phyloP scores from a whole-genome alignment of 2,329 filamentous ascomycete genomes.

The Fusarium subglutinans region DNA sequence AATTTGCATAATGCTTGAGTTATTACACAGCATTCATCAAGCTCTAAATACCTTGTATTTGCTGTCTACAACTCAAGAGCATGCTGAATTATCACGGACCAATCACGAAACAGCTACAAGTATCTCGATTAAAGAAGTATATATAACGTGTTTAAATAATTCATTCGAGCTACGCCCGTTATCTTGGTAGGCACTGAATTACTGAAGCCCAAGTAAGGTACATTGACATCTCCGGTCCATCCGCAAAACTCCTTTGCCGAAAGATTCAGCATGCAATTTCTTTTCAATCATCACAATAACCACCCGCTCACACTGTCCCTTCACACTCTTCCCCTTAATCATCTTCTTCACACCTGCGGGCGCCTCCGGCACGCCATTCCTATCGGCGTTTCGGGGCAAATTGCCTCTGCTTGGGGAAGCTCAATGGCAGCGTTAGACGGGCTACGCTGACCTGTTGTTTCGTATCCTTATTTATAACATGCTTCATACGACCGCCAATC shows the following conservation, averaged over 20 bases:
- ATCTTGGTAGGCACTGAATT: neutral
- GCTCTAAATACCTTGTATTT: neutral
- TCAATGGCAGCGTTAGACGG: constrained; percentile 78
- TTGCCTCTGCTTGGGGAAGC: constrained; percentile 75
- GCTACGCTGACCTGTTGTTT: constrained; percentile 68
- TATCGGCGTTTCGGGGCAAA: constrained; percentile 44
- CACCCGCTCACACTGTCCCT: neutral
- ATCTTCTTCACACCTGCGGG: neutral
- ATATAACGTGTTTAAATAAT: neutral
- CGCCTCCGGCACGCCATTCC: neutral
- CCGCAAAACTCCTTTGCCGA: constrained; percentile 34
- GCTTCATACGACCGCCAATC: constrained; percentile 75
- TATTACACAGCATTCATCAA: neutral
- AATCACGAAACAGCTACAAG: neutral
- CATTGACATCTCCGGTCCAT: neutral
- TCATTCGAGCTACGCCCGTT: neutral
- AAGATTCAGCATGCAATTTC: constrained; percentile 31
- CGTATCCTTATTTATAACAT: constrained; percentile 68
- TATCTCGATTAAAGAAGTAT: neutral
- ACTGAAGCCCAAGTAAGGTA: neutral
- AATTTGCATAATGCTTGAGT: neutral
- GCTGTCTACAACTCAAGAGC: neutral
- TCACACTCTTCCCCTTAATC: neutral
- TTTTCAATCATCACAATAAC: constrained; percentile 21
- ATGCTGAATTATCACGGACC: neutral